phyloP scores from a whole-genome alignment of 2,329 filamentous ascomycete species.

The Aspergillus ochraceoroseus region DNA sequence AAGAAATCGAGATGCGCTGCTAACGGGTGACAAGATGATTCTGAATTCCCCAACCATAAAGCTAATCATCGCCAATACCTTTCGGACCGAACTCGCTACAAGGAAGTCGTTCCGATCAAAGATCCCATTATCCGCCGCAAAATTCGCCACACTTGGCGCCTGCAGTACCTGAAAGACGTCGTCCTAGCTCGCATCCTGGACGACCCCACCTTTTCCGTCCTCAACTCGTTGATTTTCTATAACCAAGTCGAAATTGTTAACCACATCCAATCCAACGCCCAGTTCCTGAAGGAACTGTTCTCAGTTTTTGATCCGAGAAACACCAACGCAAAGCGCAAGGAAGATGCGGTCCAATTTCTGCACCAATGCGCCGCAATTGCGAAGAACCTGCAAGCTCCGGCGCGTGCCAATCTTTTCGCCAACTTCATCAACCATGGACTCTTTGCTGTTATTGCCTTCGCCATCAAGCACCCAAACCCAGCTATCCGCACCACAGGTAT shows the following conservation, averaged over 20 bases:
- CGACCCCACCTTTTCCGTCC: slow-evolving; percentile 93
- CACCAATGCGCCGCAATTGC: slow-evolving; percentile 93
- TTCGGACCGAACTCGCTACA: slow-evolving; percentile 80
- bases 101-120: slow-evolving; percentile 91
- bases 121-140: slow-evolving; percentile 76
- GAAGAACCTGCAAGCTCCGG: slow-evolving; percentile 84
- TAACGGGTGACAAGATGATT: slow-evolving; percentile 61
- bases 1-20: slow-evolving; percentile 10
- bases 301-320: slow-evolving; percentile 69
- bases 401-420: slow-evolving; percentile 74
- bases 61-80: slow-evolving; percentile 95
- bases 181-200: slow-evolving; percentile 93
- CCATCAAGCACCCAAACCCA: slow-evolving; percentile 77
- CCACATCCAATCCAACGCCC: slow-evolving; percentile 76
- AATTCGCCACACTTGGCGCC: slow-evolving; percentile 91
- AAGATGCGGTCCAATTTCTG: slow-evolving; percentile 92
- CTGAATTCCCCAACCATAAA: slow-evolving; percentile 95
- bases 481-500: slow-evolving; percentile 85
- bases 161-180: slow-evolving; percentile 98
- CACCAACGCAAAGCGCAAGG: slow-evolving; percentile 66
- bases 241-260: slow-evolving; percentile 98
- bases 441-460: slow-evolving; percentile 84
- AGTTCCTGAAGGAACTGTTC: slow-evolving; percentile 81
- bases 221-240: slow-evolving; percentile 98
- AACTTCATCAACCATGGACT: slow-evolving; percentile 87